These are phyloP conservation scores for Spongispora temasekensis DNA, from an alignment of 1,284 basidiomycete species.

Conservation along the genomic window DNA sequence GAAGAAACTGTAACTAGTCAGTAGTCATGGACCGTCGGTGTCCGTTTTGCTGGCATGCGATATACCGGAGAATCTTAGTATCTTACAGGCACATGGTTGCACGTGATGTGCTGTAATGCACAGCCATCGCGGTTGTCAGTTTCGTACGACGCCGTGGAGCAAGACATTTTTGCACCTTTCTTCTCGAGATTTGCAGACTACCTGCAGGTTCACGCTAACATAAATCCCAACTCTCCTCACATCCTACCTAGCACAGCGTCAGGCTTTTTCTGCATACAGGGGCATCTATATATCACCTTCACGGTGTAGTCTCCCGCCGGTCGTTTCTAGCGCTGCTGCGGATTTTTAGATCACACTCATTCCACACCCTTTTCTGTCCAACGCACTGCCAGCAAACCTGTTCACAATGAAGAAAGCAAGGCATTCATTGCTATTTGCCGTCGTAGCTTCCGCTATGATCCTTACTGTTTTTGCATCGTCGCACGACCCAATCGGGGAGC, in stretches of 20 bases:
- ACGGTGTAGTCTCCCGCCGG: conserved; percentile 17
- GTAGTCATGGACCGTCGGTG: too few relatives aligned
- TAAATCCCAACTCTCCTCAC: neutral
- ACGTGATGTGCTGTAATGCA: conserved; percentile 26
- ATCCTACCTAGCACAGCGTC: too few relatives aligned
- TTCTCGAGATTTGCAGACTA: neutral
- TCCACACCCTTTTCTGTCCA: conserved; percentile 11
- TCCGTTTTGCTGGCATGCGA: neutral
- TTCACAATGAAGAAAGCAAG: conserved; percentile 29
- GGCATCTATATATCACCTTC: too few relatives aligned
- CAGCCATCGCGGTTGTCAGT: conserved; percentile 27
- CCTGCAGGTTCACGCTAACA: conserved; percentile 1
- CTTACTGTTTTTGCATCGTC: conserved; percentile 30
- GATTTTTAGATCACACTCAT: conserved; percentile 28
- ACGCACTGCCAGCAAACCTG: conserved; percentile 5
- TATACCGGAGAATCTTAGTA: neutral
- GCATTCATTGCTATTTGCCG: conserved; percentile 32
- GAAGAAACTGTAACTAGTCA: too few relatives aligned
- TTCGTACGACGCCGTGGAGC: conserved; percentile 13
- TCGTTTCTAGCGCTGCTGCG: conserved; percentile 15
- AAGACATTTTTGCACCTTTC: neutral
- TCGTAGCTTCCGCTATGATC: conserved; percentile 30
- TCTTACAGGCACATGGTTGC: neutral
- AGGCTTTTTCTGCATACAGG: too few relatives aligned
- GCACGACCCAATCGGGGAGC: conserved; percentile 26